Conservation (phyloP, 129 eudicot genomes). For the Calendula officinalis region DNA sequence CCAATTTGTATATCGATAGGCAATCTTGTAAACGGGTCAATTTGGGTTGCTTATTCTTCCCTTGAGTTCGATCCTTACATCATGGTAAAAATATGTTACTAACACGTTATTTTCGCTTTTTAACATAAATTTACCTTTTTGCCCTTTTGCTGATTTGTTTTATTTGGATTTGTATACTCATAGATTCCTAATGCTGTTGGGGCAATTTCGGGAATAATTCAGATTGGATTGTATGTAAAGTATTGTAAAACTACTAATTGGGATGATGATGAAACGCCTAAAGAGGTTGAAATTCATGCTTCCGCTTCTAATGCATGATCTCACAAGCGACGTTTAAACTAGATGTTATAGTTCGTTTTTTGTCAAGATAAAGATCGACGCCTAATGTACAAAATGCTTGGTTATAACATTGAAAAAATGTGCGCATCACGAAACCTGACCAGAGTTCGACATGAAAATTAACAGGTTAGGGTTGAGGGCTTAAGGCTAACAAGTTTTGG, state of each 20-base stretch:
- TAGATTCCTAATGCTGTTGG: slow-evolving; percentile 83
- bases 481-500: no score
- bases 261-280: slow-evolving; percentile 46
- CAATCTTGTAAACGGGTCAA: slow-evolving; percentile 56
- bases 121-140: not conserved
- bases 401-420: no score
- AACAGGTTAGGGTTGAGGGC: no score
- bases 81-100: slow-evolving; percentile 39
- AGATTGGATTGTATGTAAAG: slow-evolving; percentile 46
- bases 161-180: not conserved
- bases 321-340: not conserved
- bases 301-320: slow-evolving; percentile 20
- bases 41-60: slow-evolving; percentile 60
- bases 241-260: slow-evolving; percentile 59
- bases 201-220: slow-evolving; percentile 55
- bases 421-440: no score
- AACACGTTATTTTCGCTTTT: not conserved
- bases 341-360: not conserved
- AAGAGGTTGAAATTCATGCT: slow-evolving; percentile 33
- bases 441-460: no score
- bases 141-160: not conserved
- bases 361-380: no score
- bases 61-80: slow-evolving; percentile 65
- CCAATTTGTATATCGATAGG: slow-evolving; percentile 67
- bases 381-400: no score